Base-by-base conservation (phyloP, 768 basidiomycete species). In the Cytidiella melzeri region DNA sequence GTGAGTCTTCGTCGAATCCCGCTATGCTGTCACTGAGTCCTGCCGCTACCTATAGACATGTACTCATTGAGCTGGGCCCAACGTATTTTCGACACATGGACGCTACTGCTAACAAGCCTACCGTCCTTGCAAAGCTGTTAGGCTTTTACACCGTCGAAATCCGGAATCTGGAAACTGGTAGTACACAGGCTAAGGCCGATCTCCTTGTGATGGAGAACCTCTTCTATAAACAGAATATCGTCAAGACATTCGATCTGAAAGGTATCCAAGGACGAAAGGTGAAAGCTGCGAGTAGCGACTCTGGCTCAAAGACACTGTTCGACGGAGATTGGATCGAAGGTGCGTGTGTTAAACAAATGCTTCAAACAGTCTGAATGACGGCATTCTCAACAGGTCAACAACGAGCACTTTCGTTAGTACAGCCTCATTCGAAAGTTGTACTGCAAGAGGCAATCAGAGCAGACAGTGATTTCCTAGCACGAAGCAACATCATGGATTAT, bases 281-380 rank as follows among this genome's bases (percentile, higher is more conserved):
- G 42, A 87, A 86, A 62, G 59, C 72, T 2, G 59, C 61, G 4
- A 53, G 41, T 21, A 53, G 42, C 36, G 4, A 23, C 12, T 58
- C 60, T 23, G 66, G 64, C 48, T 71, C 74, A 2, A 79, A 75
- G 62, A 89, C 83, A 0, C 63, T 88, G 25, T 88, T 85, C 58
- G 89, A 92, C 62, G 82, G 80, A 3, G 89, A 92, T 62, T 92
- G 87, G 88, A 80, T 90, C 27, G 87, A 92, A 67, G 81, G 84
- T 81, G 47, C 37, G 43, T 42, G 7, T 27, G 2, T 25, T 38
- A 10, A 13, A n/a, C 28, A 19, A 18, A 26, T 43, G 10, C 6
- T 20, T 23, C 26, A 6, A 13, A 2, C 11, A 5, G 27, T 20
- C 10, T n/a, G 2, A 25, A 43, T 48, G 1, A 50, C 18, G 21